Conservation (phyloP, 495 filamentous ascomycete species). For the Aspergillus funiculosus region DNA sequence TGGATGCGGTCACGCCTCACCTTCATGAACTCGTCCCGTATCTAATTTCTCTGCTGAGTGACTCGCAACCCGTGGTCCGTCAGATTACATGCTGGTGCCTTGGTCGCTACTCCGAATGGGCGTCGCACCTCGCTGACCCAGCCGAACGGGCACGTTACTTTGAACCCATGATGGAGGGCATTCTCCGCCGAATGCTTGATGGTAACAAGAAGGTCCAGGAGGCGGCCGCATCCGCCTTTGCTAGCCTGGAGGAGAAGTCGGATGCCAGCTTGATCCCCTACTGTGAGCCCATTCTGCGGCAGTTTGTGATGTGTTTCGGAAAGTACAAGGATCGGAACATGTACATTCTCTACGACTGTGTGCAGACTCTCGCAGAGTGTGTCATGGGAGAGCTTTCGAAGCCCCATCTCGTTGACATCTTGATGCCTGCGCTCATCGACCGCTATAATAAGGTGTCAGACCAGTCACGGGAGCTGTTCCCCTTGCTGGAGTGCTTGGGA, state of each 20-base stretch:
- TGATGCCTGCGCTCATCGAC: slow-evolving; percentile 92
- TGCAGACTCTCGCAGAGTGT: slow-evolving; percentile 93
- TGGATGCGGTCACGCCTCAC: slow-evolving; percentile 82
- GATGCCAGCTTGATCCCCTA: slow-evolving; percentile 73
- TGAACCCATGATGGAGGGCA: slow-evolving; percentile 96
- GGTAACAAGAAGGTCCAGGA: slow-evolving; percentile 97
- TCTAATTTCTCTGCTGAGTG: slow-evolving; percentile 78
- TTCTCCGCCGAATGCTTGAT: slow-evolving; percentile 90
- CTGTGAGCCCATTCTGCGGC: slow-evolving; percentile 81
- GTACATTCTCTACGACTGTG: slow-evolving; percentile 98
- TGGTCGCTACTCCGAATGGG: slow-evolving; percentile 91
- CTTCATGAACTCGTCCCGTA: slow-evolving; percentile 88
- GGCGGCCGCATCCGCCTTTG: slow-evolving; percentile 92
- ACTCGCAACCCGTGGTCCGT: slow-evolving; percentile 84
- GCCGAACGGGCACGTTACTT: slow-evolving; percentile 71
- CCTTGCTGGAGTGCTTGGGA: slow-evolving; percentile 88
- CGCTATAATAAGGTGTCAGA: slow-evolving; percentile 85
- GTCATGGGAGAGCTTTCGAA: slow-evolving; percentile 72
- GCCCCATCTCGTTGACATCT: slow-evolving; percentile 68
- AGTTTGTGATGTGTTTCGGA: slow-evolving; percentile 85
- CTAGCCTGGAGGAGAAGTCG: slow-evolving; percentile 91
- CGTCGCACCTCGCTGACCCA: slow-evolving; percentile 63
- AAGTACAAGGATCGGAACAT: slow-evolving; percentile 99
- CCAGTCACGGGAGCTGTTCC: slow-evolving; percentile 89
- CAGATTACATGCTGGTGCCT: slow-evolving; percentile 98